Evolutionary conservation across 306 rosid genomes (phyloP).

Genomic region (Lithocarpus polystachyus): DNA sequence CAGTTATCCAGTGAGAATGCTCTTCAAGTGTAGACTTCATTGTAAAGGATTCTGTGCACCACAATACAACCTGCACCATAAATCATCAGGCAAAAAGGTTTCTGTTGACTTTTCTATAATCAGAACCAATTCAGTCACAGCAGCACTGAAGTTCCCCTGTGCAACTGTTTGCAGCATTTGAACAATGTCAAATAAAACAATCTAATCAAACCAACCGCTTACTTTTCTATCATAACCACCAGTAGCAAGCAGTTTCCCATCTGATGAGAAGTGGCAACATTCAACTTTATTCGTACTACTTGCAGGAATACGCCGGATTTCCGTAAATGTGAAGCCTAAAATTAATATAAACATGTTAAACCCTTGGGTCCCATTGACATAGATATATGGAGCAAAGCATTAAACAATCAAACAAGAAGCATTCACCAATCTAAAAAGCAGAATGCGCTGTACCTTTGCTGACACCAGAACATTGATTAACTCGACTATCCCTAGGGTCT

Average conservation of each 20-base stretch:
- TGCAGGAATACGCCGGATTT: conserved; percentile 43
- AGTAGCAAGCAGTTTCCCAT: conserved; percentile 85
- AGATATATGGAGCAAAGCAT: not conserved
- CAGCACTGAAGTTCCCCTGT: conserved; percentile 7
- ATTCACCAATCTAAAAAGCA: conserved; percentile 4
- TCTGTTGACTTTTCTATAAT: not conserved
- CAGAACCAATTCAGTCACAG: not conserved
- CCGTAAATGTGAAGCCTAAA: conserved; percentile 48
- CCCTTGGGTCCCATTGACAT: conserved; percentile 7
- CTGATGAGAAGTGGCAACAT: conserved; percentile 83
- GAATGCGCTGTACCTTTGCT: conserved; percentile 46
- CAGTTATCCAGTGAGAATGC: conserved; percentile 75
- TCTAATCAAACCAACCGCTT: conserved; percentile 10
- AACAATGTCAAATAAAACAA: conserved; percentile 15
- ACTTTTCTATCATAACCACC: conserved; percentile 87
- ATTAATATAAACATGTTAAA: conserved; percentile 21
- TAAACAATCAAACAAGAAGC: conserved; percentile 6
- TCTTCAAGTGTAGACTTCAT: conserved; percentile 62
- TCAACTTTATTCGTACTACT: conserved; percentile 65
- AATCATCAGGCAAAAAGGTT: conserved; percentile 2
- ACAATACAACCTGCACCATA: conserved; percentile 63
- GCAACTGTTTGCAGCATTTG: conserved; percentile 19
- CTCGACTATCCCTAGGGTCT: conserved; percentile 40
- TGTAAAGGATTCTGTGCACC: conserved; percentile 63
- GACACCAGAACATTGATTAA: conserved; percentile 33